A percentile compares a stretch with the other conserved stretches of the same genome.
These are phyloP conservation scores for Lipomyces yamadae DNA, from an alignment of 805 yeast genomes.

Conservation along the genomic window DNA sequence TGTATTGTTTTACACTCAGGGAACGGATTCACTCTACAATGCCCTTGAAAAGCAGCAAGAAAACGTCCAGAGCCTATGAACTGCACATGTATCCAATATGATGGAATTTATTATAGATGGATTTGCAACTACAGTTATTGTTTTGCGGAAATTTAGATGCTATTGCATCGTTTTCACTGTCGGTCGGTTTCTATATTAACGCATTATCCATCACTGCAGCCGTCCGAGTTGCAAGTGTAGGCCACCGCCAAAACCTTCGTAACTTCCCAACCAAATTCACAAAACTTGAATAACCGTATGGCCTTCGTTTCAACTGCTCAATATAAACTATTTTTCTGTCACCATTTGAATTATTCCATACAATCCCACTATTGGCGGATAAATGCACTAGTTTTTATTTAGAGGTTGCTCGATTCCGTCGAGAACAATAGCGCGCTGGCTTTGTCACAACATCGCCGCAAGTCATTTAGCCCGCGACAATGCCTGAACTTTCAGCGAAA, in stretches of 20 bases:
- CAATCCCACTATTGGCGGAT: not conserved
- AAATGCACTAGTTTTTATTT: not conserved
- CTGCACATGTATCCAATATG: not conserved
- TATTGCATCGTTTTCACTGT: not conserved
- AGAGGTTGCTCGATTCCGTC: not conserved
- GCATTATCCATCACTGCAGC: not conserved
- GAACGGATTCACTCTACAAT: constrained; percentile 45
- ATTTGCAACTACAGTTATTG: not conserved
- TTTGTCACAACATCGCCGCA: not conserved
- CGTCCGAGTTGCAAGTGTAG: not conserved
- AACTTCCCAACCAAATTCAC: not conserved
- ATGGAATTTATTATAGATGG: not conserved
- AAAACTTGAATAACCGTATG: not conserved
- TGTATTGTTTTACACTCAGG: constrained; percentile 76
- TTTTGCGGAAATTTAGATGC: not conserved
- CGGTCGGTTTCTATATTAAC: not conserved
- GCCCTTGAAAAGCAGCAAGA: not conserved
- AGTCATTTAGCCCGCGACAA: not conserved
- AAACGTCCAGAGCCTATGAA: not conserved
- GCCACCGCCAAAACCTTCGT: not conserved
- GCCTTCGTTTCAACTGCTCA: not conserved
- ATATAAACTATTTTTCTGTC: not conserved
- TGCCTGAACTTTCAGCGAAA: constrained; percentile 29
- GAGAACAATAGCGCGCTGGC: not conserved
- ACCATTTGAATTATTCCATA: not conserved